Conservation (phyloP, 768 basidiomycete species). For the Termitomyces heimii region DNA sequence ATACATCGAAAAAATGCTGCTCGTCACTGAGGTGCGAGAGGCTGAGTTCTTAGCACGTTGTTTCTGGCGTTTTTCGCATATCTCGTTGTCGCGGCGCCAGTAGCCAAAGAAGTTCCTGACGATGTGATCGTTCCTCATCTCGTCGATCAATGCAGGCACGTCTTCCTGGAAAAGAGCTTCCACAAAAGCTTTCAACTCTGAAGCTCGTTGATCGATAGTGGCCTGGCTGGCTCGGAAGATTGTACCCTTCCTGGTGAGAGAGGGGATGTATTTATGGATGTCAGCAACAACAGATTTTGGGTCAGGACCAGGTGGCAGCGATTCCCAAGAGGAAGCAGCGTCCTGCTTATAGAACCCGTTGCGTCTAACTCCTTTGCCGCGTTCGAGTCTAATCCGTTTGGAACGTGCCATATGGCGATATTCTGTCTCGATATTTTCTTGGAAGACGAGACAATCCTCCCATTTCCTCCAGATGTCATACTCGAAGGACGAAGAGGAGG, state of each 20-base stretch:
- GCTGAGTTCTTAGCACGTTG: constrained; percentile 17
- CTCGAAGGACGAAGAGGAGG: constrained; percentile 29
- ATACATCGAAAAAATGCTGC: constrained; percentile 53
- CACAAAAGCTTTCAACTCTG: constrained; percentile 56
- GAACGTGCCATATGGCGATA: constrained; percentile 57
- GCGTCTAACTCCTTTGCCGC: constrained; percentile 74
- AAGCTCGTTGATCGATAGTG: constrained; percentile 55
- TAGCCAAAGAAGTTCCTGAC: constrained; percentile 76
- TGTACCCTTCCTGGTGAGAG: constrained; percentile 63
- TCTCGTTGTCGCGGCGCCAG: constrained; percentile 70
- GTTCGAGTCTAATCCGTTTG: constrained; percentile 60
- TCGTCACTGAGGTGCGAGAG: constrained; percentile 39
- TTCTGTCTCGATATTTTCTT: constrained; percentile 61
- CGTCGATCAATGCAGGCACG: constrained; percentile 60
- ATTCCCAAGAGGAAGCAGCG: constrained; percentile 78
- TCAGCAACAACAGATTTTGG: constrained; percentile 67
- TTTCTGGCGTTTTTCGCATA: constrained; percentile 36
- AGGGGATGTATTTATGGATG: constrained; percentile 61
- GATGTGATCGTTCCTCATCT: constrained; percentile 50
- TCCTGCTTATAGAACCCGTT: constrained; percentile 66
- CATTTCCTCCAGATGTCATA: constrained; percentile 78
- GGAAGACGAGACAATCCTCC: constrained; percentile 80
- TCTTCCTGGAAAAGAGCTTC: constrained; percentile 51
- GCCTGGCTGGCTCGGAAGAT: constrained; percentile 69
- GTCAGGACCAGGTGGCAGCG: constrained; percentile 78